A percentile compares a stretch with the other conserved stretches of the same genome.
Evolutionary conservation across 805 yeast species (phyloP).

Genomic region (Ogataea ganodermae): DNA sequence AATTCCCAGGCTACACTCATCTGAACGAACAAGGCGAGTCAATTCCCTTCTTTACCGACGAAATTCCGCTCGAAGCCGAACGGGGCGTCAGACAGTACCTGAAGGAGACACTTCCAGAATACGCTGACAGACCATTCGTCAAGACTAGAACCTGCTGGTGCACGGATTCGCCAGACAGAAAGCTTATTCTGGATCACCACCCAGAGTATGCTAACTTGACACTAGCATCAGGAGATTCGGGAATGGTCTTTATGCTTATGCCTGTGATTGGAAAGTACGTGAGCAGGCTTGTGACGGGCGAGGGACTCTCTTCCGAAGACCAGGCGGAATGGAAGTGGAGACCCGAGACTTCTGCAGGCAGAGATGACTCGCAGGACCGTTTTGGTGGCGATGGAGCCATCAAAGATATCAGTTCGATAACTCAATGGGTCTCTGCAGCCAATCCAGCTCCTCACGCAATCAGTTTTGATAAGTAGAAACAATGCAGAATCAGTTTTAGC

Average conservation of each 20-base stretch:
- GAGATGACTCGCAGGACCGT: slow-evolving; percentile 29
- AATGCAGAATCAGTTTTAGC: neutral
- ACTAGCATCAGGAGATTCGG: slow-evolving; percentile 31
- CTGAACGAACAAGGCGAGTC: slow-evolving; percentile 26
- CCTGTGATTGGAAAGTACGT: slow-evolving; percentile 29
- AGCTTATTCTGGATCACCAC: slow-evolving; percentile 23
- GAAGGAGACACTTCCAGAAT: slow-evolving; percentile 37
- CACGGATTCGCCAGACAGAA: slow-evolving; percentile 31
- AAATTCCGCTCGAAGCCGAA: slow-evolving; percentile 32
- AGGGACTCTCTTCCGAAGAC: slow-evolving; percentile 1
- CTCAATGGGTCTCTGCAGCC: slow-evolving; percentile 28
- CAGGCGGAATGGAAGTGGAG: slow-evolving; percentile 15
- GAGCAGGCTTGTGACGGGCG: slow-evolving; percentile 10
- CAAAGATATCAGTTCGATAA: slow-evolving; percentile 31
- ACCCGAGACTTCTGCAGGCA: slow-evolving; percentile 11
- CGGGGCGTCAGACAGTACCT: slow-evolving; percentile 24
- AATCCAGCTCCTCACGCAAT: slow-evolving; percentile 20
- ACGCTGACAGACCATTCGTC: slow-evolving; percentile 28
- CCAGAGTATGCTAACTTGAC: slow-evolving; percentile 22
- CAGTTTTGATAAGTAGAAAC: neutral
- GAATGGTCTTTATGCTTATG: slow-evolving; percentile 30
- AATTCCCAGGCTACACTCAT: slow-evolving; percentile 23
- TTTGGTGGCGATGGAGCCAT: slow-evolving; percentile 34
- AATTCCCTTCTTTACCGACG: slow-evolving; percentile 34
- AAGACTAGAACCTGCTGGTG: slow-evolving; percentile 31